Evolutionary conservation across 2,329 filamentous ascomycete species (phyloP), one percentile per base, ranked within the genome.

Genomic region (Herpotrichia juniperi): DNA sequence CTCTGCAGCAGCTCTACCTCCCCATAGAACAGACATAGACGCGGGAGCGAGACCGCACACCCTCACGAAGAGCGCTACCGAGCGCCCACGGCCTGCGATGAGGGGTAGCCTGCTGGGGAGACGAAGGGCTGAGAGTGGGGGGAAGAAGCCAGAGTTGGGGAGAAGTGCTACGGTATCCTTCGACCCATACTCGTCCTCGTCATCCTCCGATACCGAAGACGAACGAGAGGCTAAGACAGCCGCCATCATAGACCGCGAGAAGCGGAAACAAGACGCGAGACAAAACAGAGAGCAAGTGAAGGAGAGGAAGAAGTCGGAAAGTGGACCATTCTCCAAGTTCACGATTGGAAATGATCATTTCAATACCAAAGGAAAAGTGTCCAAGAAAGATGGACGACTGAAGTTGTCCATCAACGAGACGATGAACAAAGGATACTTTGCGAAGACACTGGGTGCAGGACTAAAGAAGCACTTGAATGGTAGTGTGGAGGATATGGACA

Each of bases 361-460:
- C 71, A 79, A 77, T 17, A 89, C 85, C 1, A 84, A 80, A 56
- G 87, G 87, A 21, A 85, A 79, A 56, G 81, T 90, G 1, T 85
- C 82, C 2, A 88, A 84, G 69, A 80, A 77, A 42, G 89, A 92
- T 68, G 89, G 89, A 0, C 81, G 89, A 19, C 73, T 93, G 43
- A 85, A 84, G 55, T 89, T 93, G 55, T 88, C 86, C 4, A 80
- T 92, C 63, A 87, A 87, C 47, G 88, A 92, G 66, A 87, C 83
- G 1, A 81, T 81, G 50, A 85, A 87, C 58, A 86, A 78, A 1
- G 89, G 89, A 10, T 91, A 90, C 60, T 77, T 92, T 22, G 87
- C 87, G 37, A 91, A 91, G 65, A 87, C 88, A 2, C 76, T 93
- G 0, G 88, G 88, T 2, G 80, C 83, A 1, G 84, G 84, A 3